phyloP scores from a whole-genome alignment of 108 stramenopile species.

The Fistulifera solaris region DNA sequence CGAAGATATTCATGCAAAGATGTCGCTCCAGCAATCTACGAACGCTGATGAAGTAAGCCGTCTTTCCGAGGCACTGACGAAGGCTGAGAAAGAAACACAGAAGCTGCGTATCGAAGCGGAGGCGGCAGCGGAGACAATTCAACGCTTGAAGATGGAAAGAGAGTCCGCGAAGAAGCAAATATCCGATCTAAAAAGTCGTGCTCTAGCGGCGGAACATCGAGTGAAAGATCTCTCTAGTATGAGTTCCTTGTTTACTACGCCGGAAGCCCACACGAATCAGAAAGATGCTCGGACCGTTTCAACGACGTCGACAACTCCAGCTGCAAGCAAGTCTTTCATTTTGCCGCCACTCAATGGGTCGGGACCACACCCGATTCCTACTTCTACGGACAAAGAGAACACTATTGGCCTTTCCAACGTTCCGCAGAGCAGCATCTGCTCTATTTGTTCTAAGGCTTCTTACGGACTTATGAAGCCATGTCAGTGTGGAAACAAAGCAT shows the following conservation, averaged over 20 bases:
- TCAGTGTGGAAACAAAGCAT: constrained; percentile 35
- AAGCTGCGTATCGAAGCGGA: constrained; percentile 42
- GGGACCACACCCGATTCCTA: background rate
- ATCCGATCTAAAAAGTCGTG: constrained; percentile 29
- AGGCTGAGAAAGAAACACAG: constrained; percentile 42
- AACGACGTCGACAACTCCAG: background rate
- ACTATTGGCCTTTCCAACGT: too few relatives aligned
- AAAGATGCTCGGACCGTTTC: too few relatives aligned
- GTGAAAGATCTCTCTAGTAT: constrained; percentile 3
- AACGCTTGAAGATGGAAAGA: constrained; percentile 35
- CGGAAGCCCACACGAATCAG: too few relatives aligned
- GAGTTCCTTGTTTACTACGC: background rate
- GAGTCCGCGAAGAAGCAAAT: constrained; percentile 27
- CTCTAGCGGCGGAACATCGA: constrained; percentile 24
- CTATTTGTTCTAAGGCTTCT: constrained; percentile 24
- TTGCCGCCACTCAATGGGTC: background rate
- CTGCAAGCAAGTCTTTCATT: background rate
- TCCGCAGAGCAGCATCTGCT: constrained; percentile 13
- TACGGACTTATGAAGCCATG: constrained; percentile 40
- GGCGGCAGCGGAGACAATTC: constrained; percentile 34
- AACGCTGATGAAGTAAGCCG: constrained; percentile 26
- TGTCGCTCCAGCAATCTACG: constrained; percentile 16
- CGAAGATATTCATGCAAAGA: constrained; percentile 39
- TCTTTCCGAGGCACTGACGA: constrained; percentile 29
- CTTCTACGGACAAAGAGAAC: too few relatives aligned